These are phyloP conservation scores for Chaetomiaceae sp. DNA, from an alignment of 2,329 filamentous ascomycete genomes.

Conservation along the genomic window DNA sequence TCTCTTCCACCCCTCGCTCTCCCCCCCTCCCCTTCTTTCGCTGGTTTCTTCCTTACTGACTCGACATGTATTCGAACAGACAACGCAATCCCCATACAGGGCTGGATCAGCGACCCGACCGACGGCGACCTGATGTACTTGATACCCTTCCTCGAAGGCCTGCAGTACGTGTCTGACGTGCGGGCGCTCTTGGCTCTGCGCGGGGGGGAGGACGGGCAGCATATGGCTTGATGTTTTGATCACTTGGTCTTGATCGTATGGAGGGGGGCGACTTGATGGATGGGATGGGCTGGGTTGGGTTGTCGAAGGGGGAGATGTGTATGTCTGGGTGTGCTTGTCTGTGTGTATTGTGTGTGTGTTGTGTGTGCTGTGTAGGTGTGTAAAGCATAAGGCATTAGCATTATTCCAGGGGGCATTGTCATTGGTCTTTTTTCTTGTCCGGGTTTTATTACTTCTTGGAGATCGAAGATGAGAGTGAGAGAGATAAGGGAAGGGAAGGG, in stretches of 20 bases:
- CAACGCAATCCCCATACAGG: slow-evolving; percentile 97
- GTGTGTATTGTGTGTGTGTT: no score
- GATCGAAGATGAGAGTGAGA: no score
- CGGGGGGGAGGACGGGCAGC: slow-evolving; percentile 73
- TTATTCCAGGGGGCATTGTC: neutral
- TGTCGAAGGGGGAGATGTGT: no score
- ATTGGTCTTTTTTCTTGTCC: neutral
- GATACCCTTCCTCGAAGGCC: slow-evolving; percentile 83
- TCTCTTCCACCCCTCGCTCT: no score
- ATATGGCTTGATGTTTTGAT: slow-evolving; percentile 38
- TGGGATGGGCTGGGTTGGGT: no score
- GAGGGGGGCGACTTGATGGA: no score
- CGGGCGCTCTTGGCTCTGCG: slow-evolving; percentile 82
- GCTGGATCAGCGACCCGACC: slow-evolving; percentile 98
- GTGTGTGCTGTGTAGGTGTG: no score
- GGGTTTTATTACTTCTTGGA: neutral
- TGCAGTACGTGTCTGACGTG: slow-evolving; percentile 96
- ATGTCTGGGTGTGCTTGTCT: no score
- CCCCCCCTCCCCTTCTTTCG: neutral
- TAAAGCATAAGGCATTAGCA: neutral
- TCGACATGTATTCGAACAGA: slow-evolving; percentile 51
- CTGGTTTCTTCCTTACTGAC: no score
- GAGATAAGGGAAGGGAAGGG: neutral
- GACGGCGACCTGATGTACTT: slow-evolving; percentile 93
- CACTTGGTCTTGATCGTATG: no score